Evolutionary conservation across 2,329 filamentous ascomycete species (phyloP), one percentile per base, ranked within the genome.

Genomic region (Beauveria brongniartii): DNA sequence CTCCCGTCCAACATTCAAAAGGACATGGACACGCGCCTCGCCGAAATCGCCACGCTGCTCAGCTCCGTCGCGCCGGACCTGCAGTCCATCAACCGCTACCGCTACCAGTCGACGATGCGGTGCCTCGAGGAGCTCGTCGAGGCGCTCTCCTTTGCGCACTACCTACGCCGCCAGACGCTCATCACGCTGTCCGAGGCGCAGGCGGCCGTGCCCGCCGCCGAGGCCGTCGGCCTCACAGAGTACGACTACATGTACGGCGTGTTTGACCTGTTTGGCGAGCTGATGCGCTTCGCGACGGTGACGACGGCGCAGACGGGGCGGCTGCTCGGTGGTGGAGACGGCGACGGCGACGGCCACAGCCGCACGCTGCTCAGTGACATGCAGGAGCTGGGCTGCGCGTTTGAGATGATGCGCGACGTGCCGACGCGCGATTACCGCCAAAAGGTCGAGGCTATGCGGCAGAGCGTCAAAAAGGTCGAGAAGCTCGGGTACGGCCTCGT

Each of bases 211-310:
- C 78, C 77, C 0, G 64, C 75, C 0, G 80, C 79, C 34, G 34
- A 37, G 34, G 12, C 5, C 1, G 81, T 97, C 2, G 68, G 79
- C 0, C 78, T 97, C 22, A 91, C 89, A 1, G 81, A 86, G 28
- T 85, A 93, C 60, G 94, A 99, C 73, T 97, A 96, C 71, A 76
- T 96, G 62, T 87, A 94, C 64, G 94, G 93, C 9, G 76, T 99
- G 2, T 97, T 96, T 69, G 94, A 99, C 73, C 83, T 97, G 67
- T 92, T 92, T 1, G 94, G 94, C 44, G 94, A 99, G 77, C 81
- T 97, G 78, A 99, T 99, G 94, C 84, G 92, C 34, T 97, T 97
- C 74, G 92, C 91, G 0, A 94, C 96, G 55, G 92, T 92, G 6
- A 86, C 87, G 28, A 89, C 96, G 72, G 92, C 92, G 1, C 89